A percentile compares a stretch with the other conserved stretches of the same genome.
Conservation (phyloP, 179 eudicot genomes). For the Heliamphora pulchella region DNA sequence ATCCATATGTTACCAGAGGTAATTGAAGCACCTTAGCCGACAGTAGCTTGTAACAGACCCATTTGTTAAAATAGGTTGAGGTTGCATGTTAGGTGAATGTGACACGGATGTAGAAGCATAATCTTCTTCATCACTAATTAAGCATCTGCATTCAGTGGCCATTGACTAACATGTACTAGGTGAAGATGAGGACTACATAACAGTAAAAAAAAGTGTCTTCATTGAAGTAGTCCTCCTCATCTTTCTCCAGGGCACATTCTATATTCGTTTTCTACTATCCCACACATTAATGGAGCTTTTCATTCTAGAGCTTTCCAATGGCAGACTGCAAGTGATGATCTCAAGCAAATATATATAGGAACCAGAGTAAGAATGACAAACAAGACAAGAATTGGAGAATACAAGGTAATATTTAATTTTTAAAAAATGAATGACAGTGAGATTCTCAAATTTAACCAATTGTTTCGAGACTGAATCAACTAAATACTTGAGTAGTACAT, state of each 20-base stretch:
- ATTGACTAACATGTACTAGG: background rate
- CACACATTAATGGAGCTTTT: slow-evolving; percentile 29
- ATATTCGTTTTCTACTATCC: slow-evolving; percentile 63
- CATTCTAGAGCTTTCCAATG: slow-evolving; percentile 49
- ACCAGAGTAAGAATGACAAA: background rate
- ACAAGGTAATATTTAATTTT: slow-evolving; percentile 95
- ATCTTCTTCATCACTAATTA: slow-evolving; percentile 88
- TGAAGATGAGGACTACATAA: background rate
- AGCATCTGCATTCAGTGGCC: slow-evolving; percentile 16
- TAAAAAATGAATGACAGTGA: slow-evolving; percentile 49
- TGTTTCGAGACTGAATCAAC: slow-evolving; percentile 81
- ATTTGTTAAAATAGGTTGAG: slow-evolving; percentile 45
- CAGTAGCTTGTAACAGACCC: slow-evolving; percentile 46
- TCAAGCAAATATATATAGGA: slow-evolving; percentile 13
- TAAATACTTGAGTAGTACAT: slow-evolving; percentile 61
- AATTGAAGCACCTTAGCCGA: slow-evolving; percentile 39
- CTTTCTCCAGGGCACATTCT: slow-evolving; percentile 94
- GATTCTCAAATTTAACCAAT: slow-evolving; percentile 57
- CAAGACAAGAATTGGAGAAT: slow-evolving; percentile 2
- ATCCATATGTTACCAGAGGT: background rate
- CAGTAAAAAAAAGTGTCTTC: slow-evolving; percentile 44
- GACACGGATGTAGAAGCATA: slow-evolving; percentile 65
- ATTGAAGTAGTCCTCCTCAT: slow-evolving; percentile 93
- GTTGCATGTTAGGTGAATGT: slow-evolving; percentile 30
- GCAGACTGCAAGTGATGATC: slow-evolving; percentile 38